These are phyloP conservation scores for Fusarium scirpi DNA, from an alignment of 2,329 filamentous ascomycete genomes.

Conservation along the genomic window DNA sequence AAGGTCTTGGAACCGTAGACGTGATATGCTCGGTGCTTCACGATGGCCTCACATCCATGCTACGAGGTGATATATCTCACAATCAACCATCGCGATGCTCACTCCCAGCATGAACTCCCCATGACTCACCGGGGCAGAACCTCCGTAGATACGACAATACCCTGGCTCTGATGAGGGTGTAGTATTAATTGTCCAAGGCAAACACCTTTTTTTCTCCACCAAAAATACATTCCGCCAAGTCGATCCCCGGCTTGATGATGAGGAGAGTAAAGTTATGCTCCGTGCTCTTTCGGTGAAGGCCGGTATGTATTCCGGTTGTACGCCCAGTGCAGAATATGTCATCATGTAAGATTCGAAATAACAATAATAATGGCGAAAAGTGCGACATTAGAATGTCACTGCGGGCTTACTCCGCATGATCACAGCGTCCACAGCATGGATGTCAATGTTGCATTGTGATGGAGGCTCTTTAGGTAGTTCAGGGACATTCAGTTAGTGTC, in stretches of 20 bases:
- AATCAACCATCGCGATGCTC: slow-evolving; percentile 1
- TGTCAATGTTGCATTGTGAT: neutral
- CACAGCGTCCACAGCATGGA: neutral
- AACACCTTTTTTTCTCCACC: slow-evolving; percentile 2
- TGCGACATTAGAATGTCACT: neutral
- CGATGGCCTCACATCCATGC: slow-evolving; percentile 2
- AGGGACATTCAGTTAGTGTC: neutral
- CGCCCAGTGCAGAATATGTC: neutral
- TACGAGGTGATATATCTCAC: neutral
- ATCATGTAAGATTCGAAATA: neutral
- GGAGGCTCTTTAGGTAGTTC: neutral
- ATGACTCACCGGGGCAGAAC: slow-evolving; percentile 18
- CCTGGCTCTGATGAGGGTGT: neutral
- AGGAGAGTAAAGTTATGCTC: neutral
- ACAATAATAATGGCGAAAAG: neutral
- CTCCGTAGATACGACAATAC: slow-evolving; percentile 2
- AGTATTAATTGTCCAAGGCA: neutral
- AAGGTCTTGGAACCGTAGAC: neutral
- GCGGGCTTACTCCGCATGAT: neutral
- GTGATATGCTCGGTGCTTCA: neutral
- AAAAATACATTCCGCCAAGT: neutral
- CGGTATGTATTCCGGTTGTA: neutral
- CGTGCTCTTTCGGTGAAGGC: neutral
- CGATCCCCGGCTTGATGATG: neutral
- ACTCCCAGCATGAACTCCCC: neutral